These are phyloP conservation scores for Rhododendron simsii DNA, from an alignment of 148 eudicot species.

Conservation along the genomic window DNA sequence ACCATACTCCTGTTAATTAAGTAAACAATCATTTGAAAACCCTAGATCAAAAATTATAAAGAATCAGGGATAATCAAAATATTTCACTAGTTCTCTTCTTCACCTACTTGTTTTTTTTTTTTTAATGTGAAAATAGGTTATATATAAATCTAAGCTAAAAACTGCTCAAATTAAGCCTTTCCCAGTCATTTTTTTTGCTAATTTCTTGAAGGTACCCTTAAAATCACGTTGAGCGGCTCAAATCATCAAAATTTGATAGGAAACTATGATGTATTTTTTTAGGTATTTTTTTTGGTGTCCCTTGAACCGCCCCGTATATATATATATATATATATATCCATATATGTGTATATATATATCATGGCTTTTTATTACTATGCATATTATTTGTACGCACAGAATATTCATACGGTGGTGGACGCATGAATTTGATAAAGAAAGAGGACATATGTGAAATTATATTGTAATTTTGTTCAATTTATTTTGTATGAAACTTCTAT, in stretches of 20 bases:
- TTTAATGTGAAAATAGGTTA: not conserved
- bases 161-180: no score
- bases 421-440: not conserved
- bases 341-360: not conserved
- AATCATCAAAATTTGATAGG: no score
- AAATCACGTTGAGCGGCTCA: no score
- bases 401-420: not conserved
- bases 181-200: no score
- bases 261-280: no score
- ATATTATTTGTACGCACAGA: not conserved
- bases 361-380: not conserved
- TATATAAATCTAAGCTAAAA: no score
- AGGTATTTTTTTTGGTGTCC: no score
- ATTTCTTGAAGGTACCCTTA: no score
- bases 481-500: no score
- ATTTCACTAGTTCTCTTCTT: not conserved
- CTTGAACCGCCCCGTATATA: no score
- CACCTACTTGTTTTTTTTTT: not conserved
- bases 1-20: constrained; percentile 32
- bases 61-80: not conserved
- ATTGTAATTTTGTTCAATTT: no score
- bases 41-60: not conserved
- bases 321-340: no score
- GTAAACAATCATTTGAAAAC: not conserved
- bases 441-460: not conserved